Evolutionary conservation across 148 eudicot genomes (phyloP).

Genomic region (Diospyros kaki): DNA sequence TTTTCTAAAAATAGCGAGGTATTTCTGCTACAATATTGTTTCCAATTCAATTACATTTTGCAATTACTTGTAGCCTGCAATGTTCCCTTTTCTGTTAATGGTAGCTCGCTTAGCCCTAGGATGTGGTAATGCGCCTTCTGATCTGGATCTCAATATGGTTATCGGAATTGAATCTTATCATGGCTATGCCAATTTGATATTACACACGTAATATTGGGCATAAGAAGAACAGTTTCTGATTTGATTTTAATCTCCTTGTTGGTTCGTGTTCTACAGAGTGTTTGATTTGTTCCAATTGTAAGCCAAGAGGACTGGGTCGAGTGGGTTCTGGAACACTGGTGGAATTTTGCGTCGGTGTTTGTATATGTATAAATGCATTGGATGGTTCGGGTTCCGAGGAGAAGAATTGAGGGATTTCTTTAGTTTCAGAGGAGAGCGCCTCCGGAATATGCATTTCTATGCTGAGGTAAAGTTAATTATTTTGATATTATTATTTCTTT

Average conservation of each 20-base stretch:
- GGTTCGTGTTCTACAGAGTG: conserved; percentile 6
- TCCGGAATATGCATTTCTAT: not conserved
- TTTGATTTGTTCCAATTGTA: conserved; percentile 2
- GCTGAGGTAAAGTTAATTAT: not conserved
- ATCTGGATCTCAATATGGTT: not conserved
- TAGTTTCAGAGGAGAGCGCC: not conserved
- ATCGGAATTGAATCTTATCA: too few species aligned
- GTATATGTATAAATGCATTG: not conserved
- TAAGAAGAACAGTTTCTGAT: too few species aligned
- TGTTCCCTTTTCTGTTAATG: not conserved
- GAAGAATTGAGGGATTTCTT: not conserved
- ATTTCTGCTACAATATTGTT: not conserved
- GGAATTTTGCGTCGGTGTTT: not conserved
- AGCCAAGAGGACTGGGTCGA: not conserved
- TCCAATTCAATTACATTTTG: not conserved
- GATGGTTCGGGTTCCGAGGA: not conserved
- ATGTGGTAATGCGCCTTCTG: not conserved
- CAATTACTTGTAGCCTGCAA: not conserved
- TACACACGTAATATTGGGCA: too few species aligned
- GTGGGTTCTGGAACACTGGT: not conserved
- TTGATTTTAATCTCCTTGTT: conserved; percentile 6
- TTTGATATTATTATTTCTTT: too few species aligned
- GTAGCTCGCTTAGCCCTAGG: conserved; percentile 23
- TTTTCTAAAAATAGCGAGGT: not conserved
- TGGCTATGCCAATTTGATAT: too few species aligned